Conservation (phyloP, 164 flowering plant species). For the Tinospora cordifolia region DNA sequence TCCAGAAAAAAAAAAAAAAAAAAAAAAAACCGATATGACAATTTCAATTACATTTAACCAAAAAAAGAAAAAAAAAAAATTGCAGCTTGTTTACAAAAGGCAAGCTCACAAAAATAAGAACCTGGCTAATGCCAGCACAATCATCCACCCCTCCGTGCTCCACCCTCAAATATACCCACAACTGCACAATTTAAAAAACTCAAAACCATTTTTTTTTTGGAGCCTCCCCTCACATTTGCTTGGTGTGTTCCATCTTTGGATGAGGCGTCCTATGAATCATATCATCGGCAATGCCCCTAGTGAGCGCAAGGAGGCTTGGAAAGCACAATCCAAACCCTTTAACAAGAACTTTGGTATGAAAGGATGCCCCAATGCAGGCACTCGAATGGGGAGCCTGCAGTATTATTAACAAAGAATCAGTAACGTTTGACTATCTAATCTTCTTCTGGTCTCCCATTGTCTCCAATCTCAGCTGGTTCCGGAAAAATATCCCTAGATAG, state of each 20-base stretch:
- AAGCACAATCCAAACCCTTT: not conserved
- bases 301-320: not conserved
- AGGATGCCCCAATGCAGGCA: conserved; percentile 20
- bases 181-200: not conserved
- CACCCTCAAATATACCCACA: not conserved
- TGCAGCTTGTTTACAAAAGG: conserved; percentile 25
- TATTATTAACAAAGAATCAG: conserved; percentile 45
- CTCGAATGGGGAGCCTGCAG: conserved; percentile 32
- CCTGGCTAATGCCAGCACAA: conserved; percentile 10
- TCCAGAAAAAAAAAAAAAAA: conserved; percentile 18
- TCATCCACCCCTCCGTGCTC: conserved; percentile 11
- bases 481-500: conserved; percentile 78
- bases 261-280: not conserved
- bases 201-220: not conserved
- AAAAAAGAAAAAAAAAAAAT: conserved; percentile 20
- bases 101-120: conserved; percentile 23
- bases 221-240: not conserved
- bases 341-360: not conserved
- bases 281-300: not conserved
- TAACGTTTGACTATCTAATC: conserved; percentile 21
- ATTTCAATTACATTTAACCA: not conserved
- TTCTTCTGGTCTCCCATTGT: conserved; percentile 35
- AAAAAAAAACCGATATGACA: conserved; percentile 15
- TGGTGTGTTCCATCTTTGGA: not conserved
- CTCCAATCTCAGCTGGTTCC: conserved; percentile 50